Evolutionary conservation across 768 basidiomycete species (phyloP).

Genomic region (Mycena vitilis): DNA sequence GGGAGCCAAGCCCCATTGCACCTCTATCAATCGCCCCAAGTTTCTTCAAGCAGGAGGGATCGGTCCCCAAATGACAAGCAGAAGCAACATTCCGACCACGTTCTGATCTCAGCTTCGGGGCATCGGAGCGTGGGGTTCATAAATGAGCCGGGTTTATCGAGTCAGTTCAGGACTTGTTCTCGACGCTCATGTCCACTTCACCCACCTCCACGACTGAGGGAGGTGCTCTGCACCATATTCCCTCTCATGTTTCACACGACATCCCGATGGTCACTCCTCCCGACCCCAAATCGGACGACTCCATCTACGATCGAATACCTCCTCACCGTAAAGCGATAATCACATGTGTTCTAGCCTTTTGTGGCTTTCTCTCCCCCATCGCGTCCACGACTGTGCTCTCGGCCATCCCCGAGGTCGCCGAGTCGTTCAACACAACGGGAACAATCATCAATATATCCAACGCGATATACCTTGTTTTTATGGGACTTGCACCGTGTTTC

Average conservation of each 20-base stretch:
- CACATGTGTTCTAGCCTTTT: slow-evolving; percentile 28
- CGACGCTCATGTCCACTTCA: slow-evolving; percentile 24
- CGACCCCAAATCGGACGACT: slow-evolving; percentile 25
- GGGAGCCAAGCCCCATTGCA: no score
- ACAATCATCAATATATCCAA: slow-evolving; percentile 32
- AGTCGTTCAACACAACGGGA: slow-evolving; percentile 32
- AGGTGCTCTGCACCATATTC: slow-evolving; percentile 19
- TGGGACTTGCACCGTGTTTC: slow-evolving; percentile 36
- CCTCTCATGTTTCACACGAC: slow-evolving; percentile 30
- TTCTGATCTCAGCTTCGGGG: neutral
- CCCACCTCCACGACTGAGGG: slow-evolving; percentile 10
- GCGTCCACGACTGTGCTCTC: slow-evolving; percentile 35
- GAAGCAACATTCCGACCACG: neutral
- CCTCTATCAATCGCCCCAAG: neutral
- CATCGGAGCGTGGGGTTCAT: neutral
- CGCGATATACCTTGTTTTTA: slow-evolving; percentile 34
- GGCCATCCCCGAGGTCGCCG: slow-evolving; percentile 34
- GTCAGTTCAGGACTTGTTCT: neutral
- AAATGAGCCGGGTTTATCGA: neutral
- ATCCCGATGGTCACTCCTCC: slow-evolving; percentile 13
- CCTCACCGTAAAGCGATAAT: slow-evolving; percentile 29
- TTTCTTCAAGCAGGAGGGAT: neutral
- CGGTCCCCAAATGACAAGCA: neutral
- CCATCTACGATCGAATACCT: slow-evolving; percentile 33
- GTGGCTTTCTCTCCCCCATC: slow-evolving; percentile 33